Evolutionary conservation across 1,284 basidiomycete genomes (phyloP), one percentile per base, ranked within the genome.

Genomic region (Sporisorium reilianum): DNA sequence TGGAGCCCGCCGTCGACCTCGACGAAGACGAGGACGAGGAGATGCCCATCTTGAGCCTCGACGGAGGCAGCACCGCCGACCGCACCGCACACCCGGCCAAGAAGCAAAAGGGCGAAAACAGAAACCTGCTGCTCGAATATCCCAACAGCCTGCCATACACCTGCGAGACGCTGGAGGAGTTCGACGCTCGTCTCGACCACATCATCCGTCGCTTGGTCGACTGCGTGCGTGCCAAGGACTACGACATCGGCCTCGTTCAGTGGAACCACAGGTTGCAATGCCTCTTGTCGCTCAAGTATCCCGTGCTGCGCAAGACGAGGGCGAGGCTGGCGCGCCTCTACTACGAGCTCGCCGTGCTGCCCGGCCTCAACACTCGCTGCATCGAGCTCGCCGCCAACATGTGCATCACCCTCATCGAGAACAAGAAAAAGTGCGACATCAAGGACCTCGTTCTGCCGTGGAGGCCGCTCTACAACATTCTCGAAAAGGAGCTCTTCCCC

Each of bases 361-460:
- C 92, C 11, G 92, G 92, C 25, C 87, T 93, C 61, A 92, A 93
- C 64, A 88, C 90, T 4, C 89, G 90, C 45, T 87, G 91, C 54
- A 87, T 90, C 63, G 89, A 91, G 63, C 88, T 88, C 72, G 91
- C 91, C 87, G 89, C 90, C 12, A 90, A 91, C 77, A 91, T 91
- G 88, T 87, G 92, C 60, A 89, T 90, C 52, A 88, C 89, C 48
- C 86, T 94, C 36, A 87, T 93, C 88, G 77, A 91, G 90, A 92
- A 92, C 55, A 91, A 91, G 86, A 90, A 90, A 83, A 90, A 91
- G 79, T 85, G 95, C 52, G 88, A 89, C 56, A 90, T 95, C 69
- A 88, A 91, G 44, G 94, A 97, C 84, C 87, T 97, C 85, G 89
- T 93, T 64, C 88, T 97, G 1, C 92, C 93, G 1, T 97, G 95